A percentile compares a stretch with the other conserved stretches of the same genome.
These are phyloP conservation scores for Ascochyta koolunga DNA, from an alignment of 2,329 filamentous ascomycete genomes.

Conservation along the genomic window DNA sequence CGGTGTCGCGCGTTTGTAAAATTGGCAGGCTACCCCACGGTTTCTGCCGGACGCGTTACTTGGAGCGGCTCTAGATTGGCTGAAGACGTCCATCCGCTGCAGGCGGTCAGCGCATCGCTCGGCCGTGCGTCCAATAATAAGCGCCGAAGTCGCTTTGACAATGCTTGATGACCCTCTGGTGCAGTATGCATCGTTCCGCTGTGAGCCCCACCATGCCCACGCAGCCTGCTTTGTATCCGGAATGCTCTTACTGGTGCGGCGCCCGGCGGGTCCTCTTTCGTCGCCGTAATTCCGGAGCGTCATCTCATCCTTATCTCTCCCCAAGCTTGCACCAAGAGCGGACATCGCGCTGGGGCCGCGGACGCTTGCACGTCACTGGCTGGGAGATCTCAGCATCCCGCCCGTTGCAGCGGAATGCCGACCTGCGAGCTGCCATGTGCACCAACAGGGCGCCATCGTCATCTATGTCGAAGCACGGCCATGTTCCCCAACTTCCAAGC, in stretches of 20 bases:
- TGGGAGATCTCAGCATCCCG: constrained; percentile 34
- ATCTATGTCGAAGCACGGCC: constrained; percentile 9
- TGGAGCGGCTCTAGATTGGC: constrained; percentile 26
- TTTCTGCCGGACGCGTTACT: constrained; percentile 41
- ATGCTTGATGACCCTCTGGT: constrained; percentile 26
- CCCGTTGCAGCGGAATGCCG: constrained; percentile 33
- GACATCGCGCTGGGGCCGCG: constrained; percentile 21
- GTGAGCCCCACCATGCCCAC: constrained; percentile 40
- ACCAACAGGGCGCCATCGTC: constrained; percentile 30
- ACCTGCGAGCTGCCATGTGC: constrained; percentile 11
- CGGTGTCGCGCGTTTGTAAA: constrained; percentile 37
- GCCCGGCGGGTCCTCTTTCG: constrained; percentile 25
- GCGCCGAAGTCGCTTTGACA: constrained; percentile 41
- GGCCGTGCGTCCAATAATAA: constrained; percentile 31
- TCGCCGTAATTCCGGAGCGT: constrained; percentile 45
- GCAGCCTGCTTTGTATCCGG: constrained; percentile 31
- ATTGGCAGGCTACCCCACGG: constrained; percentile 46
- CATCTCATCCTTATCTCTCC: constrained; percentile 43
- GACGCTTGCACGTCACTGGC: constrained; percentile 28
- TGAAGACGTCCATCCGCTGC: constrained; percentile 20
- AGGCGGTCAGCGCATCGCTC: constrained; percentile 34
- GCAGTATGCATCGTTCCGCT: constrained; percentile 40
- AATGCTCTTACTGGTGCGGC: constrained; percentile 36
- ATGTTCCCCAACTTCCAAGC: constrained; percentile 12
- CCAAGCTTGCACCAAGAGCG: constrained; percentile 27